Conservation (phyloP, 2,329 filamentous ascomycete species). For the Aspergillus sp. region DNA sequence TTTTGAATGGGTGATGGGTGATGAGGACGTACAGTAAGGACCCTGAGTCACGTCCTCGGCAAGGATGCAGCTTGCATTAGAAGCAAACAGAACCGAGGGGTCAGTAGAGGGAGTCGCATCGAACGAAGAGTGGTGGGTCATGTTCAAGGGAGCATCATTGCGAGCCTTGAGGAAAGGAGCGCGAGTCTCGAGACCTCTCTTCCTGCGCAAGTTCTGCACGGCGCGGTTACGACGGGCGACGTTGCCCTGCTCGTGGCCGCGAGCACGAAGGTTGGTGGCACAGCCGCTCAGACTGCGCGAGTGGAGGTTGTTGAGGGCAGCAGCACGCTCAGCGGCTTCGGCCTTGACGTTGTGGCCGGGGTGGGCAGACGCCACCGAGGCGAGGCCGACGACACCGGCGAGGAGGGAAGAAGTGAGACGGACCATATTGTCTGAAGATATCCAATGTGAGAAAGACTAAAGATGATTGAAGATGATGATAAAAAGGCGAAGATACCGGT, state of each 20-base stretch:
- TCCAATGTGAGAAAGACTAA: no score
- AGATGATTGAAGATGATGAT: no score
- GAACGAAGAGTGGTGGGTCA: conserved; percentile 35
- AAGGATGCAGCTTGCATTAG: conserved; percentile 42
- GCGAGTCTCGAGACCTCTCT: conserved; percentile 29
- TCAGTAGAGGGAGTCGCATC: conserved; percentile 17
- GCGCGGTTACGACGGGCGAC: conserved; percentile 41
- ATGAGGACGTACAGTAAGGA: conserved; percentile 43
- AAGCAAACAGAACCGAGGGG: conserved; percentile 23
- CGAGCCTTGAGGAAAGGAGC: conserved; percentile 25
- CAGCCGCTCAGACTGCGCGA: conserved; percentile 45
- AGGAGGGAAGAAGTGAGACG: conserved; percentile 11
- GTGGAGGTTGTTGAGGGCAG: conserved; percentile 38
- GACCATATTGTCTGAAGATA: no score
- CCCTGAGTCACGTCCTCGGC: conserved; percentile 52
- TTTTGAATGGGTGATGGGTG: no score
- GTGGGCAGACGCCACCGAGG: conserved; percentile 34
- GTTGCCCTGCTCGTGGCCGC: conserved; percentile 43
- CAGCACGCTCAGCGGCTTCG: conserved; percentile 48
- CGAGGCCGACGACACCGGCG: conserved; percentile 19
- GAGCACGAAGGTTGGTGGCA: conserved; percentile 42
- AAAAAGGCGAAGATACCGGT: no score
- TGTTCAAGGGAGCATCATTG: conserved; percentile 29
- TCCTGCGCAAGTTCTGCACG: conserved; percentile 40
- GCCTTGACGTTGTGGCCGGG: conserved; percentile 47